These are phyloP conservation scores for Boletellus ananas DNA, from an alignment of 768 basidiomycete genomes.

Conservation along the genomic window DNA sequence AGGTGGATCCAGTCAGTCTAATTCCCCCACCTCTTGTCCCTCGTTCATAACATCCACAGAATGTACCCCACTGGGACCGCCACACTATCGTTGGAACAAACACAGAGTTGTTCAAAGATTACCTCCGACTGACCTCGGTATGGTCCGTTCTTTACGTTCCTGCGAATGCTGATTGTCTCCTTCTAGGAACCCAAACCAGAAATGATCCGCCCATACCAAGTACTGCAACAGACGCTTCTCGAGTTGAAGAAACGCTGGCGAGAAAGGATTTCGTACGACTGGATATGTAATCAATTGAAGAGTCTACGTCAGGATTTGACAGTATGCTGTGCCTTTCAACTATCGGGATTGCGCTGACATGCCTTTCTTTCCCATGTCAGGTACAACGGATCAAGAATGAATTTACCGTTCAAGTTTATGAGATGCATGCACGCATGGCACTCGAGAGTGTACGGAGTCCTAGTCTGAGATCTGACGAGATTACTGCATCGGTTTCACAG, in stretches of 20 bases:
- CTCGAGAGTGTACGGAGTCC: conserved; percentile 70
- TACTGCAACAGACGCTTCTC: conserved; percentile 80
- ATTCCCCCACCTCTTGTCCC: neutral
- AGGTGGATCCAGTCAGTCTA: conserved; percentile 62
- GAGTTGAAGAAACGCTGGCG: conserved; percentile 89
- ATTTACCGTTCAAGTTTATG: conserved; percentile 95
- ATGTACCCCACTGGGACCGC: conserved; percentile 95
- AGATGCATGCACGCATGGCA: conserved; percentile 97
- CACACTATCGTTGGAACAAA: conserved; percentile 93
- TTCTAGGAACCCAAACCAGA: conserved; percentile 91
- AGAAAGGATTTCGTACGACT: conserved; percentile 69
- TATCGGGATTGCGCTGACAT: conserved; percentile 1
- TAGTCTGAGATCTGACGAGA: neutral
- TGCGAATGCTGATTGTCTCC: conserved; percentile 4
- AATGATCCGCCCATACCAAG: conserved; percentile 82
- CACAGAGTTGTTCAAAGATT: conserved; percentile 90
- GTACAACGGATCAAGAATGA: conserved; percentile 99
- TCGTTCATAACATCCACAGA: conserved; percentile 46
- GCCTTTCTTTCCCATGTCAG: conserved; percentile 38
- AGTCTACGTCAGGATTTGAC: conserved; percentile 96
- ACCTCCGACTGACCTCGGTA: conserved; percentile 90
- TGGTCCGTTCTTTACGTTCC: neutral
- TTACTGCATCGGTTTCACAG: conserved; percentile 41
- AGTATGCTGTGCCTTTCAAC: conserved; percentile 47
- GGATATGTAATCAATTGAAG: conserved; percentile 98